These are phyloP conservation scores for Scytalidium lignicola DNA, from an alignment of 2,329 filamentous ascomycete species.

Conservation along the genomic window DNA sequence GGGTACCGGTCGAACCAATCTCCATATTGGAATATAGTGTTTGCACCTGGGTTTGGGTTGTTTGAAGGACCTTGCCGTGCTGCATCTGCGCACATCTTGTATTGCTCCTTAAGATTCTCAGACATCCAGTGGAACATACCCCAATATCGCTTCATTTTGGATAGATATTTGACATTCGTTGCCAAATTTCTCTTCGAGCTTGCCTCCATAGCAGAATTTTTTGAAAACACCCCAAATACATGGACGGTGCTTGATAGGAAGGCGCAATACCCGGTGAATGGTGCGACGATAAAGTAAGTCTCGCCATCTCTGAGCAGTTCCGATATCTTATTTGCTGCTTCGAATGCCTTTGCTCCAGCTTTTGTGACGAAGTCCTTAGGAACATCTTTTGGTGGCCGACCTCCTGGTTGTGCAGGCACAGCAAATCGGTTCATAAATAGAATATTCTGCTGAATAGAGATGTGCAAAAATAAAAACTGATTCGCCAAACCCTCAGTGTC, in stretches of 20 bases:
- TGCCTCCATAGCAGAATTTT: conserved; percentile 68
- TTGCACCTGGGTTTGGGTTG: conserved; percentile 42
- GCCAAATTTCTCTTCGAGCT: conserved; percentile 79
- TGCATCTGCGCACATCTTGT: conserved; percentile 79
- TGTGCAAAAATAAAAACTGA: conserved; percentile 89
- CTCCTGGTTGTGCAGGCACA: conserved; percentile 56
- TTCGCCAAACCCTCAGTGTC: conserved; percentile 80
- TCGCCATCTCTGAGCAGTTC: conserved; percentile 76
- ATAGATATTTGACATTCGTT: conserved; percentile 83
- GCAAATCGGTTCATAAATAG: conserved; percentile 89
- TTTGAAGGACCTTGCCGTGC: conserved; percentile 57
- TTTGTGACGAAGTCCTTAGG: conserved; percentile 68
- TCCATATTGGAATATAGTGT: conserved; percentile 84
- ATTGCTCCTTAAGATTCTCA: conserved; percentile 86
- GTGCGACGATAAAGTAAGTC: conserved; percentile 75
- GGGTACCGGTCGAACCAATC: conserved; percentile 98
- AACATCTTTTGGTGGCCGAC: conserved; percentile 61
- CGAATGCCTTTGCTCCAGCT: conserved; percentile 69
- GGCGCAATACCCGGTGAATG: conserved; percentile 91
- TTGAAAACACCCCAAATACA: conserved; percentile 85
- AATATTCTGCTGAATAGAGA: conserved; percentile 82
- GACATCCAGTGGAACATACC: conserved; percentile 98
- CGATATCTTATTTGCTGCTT: conserved; percentile 83
- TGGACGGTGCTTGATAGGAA: conserved; percentile 94
- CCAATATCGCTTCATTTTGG: conserved; percentile 96